Percentiles rank a stretch among this genome's conserved stretches.
These are phyloP conservation scores for Candida chilensis DNA, from an alignment of 805 yeast genomes.

Conservation along the genomic window DNA sequence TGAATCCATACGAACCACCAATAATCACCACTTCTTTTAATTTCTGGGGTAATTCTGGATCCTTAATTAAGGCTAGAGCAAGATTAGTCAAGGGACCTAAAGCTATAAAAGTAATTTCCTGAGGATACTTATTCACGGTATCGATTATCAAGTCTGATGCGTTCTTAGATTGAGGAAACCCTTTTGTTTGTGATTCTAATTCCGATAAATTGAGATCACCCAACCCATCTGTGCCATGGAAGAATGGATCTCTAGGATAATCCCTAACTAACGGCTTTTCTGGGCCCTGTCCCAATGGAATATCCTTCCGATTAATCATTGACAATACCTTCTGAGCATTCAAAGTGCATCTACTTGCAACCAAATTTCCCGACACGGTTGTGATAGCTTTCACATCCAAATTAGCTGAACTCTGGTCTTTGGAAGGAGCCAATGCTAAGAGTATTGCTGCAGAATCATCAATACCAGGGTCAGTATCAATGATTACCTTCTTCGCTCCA, in stretches of 20 bases:
- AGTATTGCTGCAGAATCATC: slow-evolving; percentile 13
- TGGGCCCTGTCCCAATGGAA: slow-evolving; percentile 14
- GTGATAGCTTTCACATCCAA: slow-evolving; percentile 13
- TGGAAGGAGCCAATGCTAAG: slow-evolving; percentile 10
- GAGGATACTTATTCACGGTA: slow-evolving; percentile 7
- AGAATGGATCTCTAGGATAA: slow-evolving; percentile 14
- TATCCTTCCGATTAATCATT: slow-evolving; percentile 8
- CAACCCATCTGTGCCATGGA: slow-evolving; percentile 12
- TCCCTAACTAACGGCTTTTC: slow-evolving; percentile 12
- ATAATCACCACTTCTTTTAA: slow-evolving; percentile 11
- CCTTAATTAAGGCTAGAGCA: slow-evolving; percentile 12
- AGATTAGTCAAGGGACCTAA: slow-evolving; percentile 13
- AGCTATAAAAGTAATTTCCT: slow-evolving; percentile 9
- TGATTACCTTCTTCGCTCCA: slow-evolving; percentile 7
- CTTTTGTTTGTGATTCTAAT: slow-evolving; percentile 7
- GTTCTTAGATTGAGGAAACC: slow-evolving; percentile 6
- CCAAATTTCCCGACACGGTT: slow-evolving; percentile 14
- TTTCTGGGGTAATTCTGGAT: slow-evolving; percentile 9
- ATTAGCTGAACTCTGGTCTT: too few species aligned
- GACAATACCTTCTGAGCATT: slow-evolving; percentile 10
- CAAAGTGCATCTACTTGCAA: slow-evolving; percentile 9
- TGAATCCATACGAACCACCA: slow-evolving; percentile 14
- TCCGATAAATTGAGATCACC: slow-evolving; percentile 11
- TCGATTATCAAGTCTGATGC: slow-evolving; percentile 11
- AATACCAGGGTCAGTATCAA: slow-evolving; percentile 16